Conservation (phyloP, 2,329 filamentous ascomycete species). For the Diaporthe australafricana region DNA sequence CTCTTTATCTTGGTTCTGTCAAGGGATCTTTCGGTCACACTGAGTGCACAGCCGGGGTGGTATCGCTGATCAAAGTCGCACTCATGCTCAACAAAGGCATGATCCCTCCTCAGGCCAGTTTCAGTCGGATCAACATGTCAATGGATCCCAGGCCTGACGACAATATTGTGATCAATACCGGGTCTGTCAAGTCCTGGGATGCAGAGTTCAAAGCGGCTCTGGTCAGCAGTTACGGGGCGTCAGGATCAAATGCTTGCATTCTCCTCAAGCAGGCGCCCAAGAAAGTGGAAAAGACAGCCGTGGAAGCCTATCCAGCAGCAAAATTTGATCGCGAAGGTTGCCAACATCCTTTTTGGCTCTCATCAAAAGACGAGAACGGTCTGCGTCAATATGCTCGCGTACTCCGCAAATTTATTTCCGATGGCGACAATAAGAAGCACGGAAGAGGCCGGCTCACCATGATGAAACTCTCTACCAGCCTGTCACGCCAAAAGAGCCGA, state of each 20-base stretch:
- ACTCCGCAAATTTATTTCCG: neutral
- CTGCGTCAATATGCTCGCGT: neutral
- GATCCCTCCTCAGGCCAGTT: constrained; percentile 50
- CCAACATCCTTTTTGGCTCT: constrained; percentile 15
- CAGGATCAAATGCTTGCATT: constrained; percentile 45
- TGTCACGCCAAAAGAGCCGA: constrained; percentile 46
- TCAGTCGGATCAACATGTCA: constrained; percentile 39
- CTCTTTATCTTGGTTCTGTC: constrained; percentile 21
- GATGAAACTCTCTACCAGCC: constrained; percentile 47
- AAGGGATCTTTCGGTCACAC: constrained; percentile 28
- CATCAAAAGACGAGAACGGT: neutral
- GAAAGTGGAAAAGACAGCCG: no score
- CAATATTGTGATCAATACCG: constrained; percentile 40
- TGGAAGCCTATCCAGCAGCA: neutral
- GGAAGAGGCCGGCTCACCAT: constrained; percentile 38
- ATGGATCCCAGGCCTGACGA: constrained; percentile 39
- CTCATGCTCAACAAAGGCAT: constrained; percentile 43
- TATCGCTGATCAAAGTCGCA: constrained; percentile 47
- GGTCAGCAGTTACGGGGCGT: constrained; percentile 53
- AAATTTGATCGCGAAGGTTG: neutral
- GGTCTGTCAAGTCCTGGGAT: constrained; percentile 40
- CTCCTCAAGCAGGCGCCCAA: constrained; percentile 38
- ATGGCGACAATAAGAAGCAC: neutral
- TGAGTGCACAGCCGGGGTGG: constrained; percentile 17
- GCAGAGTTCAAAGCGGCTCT: constrained; percentile 37